Percentiles rank a stretch among this genome's conserved stretches.
These are phyloP conservation scores for Gossypium anomalum DNA, from an alignment of 345 rosid species.

Conservation along the genomic window DNA sequence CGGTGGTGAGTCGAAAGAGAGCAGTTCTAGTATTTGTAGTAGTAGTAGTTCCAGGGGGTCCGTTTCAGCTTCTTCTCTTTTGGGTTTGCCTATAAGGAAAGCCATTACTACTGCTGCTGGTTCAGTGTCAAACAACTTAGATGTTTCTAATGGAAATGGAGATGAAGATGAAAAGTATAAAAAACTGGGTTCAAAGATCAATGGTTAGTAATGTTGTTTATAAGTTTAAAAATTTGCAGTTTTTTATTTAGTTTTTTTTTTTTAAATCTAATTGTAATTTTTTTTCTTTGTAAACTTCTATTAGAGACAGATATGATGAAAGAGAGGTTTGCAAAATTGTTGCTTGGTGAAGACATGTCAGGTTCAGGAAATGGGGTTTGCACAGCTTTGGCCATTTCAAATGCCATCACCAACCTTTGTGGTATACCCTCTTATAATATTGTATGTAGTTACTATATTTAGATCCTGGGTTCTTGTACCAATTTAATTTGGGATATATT, in stretches of 20 bases:
- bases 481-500: too few relatives aligned
- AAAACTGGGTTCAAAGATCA: conserved; percentile 32
- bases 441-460: conserved; percentile 2
- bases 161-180: conserved; percentile 36
- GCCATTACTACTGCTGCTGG: conserved; percentile 20
- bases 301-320: conserved; percentile 85
- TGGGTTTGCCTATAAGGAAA: conserved; percentile 93
- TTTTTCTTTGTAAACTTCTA: conserved; percentile 5
- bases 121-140: conserved; percentile 32
- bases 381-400: conserved; percentile 81
- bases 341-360: conserved; percentile 98
- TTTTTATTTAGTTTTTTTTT: neutral
- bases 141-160: conserved; percentile 25
- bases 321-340: conserved; percentile 86
- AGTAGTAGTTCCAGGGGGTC: conserved; percentile 38
- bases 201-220: conserved; percentile 38
- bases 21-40: conserved; percentile 33
- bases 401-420: conserved; percentile 92
- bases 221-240: neutral
- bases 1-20: conserved; percentile 47
- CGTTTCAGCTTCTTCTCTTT: conserved; percentile 40
- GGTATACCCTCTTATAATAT: conserved; percentile 31
- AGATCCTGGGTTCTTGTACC: too few relatives aligned
- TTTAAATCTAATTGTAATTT: neutral
- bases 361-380: conserved; percentile 93